Evolutionary conservation across 2,329 filamentous ascomycete species (phyloP).

Genomic region (Penicillium italicum): DNA sequence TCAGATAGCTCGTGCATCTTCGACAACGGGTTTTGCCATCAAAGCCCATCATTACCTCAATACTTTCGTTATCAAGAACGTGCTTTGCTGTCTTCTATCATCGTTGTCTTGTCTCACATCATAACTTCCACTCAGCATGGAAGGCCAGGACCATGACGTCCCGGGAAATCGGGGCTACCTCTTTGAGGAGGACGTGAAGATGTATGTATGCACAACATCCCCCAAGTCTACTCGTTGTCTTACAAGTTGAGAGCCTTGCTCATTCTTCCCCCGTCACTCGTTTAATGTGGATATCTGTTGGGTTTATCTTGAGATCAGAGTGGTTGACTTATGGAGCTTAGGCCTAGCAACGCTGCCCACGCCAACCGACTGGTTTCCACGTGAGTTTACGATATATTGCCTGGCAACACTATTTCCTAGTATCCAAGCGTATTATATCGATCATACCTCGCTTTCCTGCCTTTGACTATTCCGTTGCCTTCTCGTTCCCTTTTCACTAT

Average conservation of each 20-base stretch:
- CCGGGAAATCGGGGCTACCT: background rate
- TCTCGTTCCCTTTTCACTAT: background rate
- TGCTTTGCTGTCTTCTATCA: background rate
- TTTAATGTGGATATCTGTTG: background rate
- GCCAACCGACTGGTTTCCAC: background rate
- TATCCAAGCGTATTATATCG: background rate
- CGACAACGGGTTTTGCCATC: background rate
- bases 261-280: background rate
- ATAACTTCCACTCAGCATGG: background rate
- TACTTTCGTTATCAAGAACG: background rate
- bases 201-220: background rate
- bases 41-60: background rate
- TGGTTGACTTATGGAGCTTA: background rate
- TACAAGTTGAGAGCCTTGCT: background rate
- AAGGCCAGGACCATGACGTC: background rate
- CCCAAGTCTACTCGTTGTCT: background rate
- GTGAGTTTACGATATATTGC: background rate
- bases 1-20: background rate
- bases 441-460: background rate
- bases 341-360: background rate
- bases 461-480: background rate
- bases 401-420: background rate
- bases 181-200: background rate
- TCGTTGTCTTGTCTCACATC: background rate
- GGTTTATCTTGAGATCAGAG: background rate